Base-by-base conservation (phyloP, 352 stramenopile species). In the Peronospora farinosa region DNA sequence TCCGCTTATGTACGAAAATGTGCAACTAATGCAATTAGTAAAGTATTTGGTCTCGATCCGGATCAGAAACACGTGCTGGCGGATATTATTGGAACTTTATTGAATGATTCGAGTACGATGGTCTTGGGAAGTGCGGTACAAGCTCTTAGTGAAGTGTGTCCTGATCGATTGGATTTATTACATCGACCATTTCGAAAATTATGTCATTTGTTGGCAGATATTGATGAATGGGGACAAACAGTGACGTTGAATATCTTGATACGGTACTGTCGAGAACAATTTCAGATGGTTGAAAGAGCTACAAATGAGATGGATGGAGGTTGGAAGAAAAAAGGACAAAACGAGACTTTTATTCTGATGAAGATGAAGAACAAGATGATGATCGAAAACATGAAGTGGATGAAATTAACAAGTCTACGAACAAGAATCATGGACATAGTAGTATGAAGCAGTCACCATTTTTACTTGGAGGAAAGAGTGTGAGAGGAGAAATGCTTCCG, bases 211-310 rank as follows among this genome's bases (percentile, higher is more conserved):
- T 68, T 99, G 15, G 96, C 95, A 0, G 96, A 99, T 70, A 95
- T 98, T 50, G 96, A 99, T 74, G 96, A 99, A 66, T 99, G 96
- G 96, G 92, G 91, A 6, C 96, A 99, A 62, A 95, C 98, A 27
- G 75, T 97, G n/a, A 81, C 74, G 8, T 74, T 99, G 19, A 86
- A 98, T 54, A 75, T 96, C 43, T 76, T 99, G 35, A 86, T 87
- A 30, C 66, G 95, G n/a, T 99, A 99, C 79, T 96, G 91, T 56
- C 76, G 96, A 39, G 84, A 81, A 30, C 96, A 97, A 63, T 99
- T 99, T 63, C 81, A 91, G 10, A 32, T 70, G 15, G 49, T 50
- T 15, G 59, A 82, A 16, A 64, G 69, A 17, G 25, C 50, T 10
- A 74, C 72, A 39, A 74, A 66, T n/a, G 57, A 59, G n/a, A 84